These are phyloP conservation scores for Ophiostoma angusticollis DNA, from an alignment of 2,329 filamentous ascomycete species.

Conservation along the genomic window DNA sequence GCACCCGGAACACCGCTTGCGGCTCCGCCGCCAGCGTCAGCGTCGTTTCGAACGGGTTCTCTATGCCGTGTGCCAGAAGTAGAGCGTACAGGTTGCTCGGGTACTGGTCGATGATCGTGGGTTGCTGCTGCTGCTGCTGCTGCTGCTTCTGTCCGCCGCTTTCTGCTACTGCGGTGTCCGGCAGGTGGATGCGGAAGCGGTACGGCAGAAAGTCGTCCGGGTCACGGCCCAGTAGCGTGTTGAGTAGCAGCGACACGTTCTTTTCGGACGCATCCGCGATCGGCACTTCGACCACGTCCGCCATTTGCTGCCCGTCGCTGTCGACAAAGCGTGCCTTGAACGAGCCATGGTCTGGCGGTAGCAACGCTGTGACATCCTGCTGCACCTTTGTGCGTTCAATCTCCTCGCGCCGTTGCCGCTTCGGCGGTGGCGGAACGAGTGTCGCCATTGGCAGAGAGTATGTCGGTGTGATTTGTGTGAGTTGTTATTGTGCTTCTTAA, in stretches of 20 bases:
- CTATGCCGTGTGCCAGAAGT: slow-evolving; percentile 42
- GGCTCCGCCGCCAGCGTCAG: slow-evolving; percentile 51
- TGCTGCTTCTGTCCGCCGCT: not conserved
- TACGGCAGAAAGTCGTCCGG: slow-evolving; percentile 48
- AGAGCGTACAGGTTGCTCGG: slow-evolving; percentile 41
- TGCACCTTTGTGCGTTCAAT: slow-evolving; percentile 60
- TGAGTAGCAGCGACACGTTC: slow-evolving; percentile 77
- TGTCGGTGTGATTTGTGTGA: not conserved
- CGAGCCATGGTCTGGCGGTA: slow-evolving; percentile 58
- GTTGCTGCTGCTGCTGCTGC: too few relatives aligned
- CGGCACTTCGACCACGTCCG: slow-evolving; percentile 60
- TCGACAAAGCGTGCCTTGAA: slow-evolving; percentile 83
- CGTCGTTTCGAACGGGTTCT: slow-evolving; percentile 41
- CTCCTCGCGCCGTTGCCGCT: slow-evolving; percentile 68
- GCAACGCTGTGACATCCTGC: slow-evolving; percentile 57
- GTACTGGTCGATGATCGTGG: slow-evolving; percentile 41
- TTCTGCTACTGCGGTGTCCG: slow-evolving; percentile 27
- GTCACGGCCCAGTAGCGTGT: slow-evolving; percentile 61
- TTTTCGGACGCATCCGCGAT: slow-evolving; percentile 77
- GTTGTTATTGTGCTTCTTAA: not conserved
- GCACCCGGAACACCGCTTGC: slow-evolving; percentile 87
- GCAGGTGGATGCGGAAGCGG: slow-evolving; percentile 47
- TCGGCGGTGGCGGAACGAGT: slow-evolving; percentile 31
- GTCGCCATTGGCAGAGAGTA: slow-evolving; percentile 24
- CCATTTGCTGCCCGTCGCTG: slow-evolving; percentile 57